Percentiles rank a stretch among this genome's conserved stretches.
Conservation (phyloP, 2,329 filamentous ascomycete species). For the Aspergillus candidus region DNA sequence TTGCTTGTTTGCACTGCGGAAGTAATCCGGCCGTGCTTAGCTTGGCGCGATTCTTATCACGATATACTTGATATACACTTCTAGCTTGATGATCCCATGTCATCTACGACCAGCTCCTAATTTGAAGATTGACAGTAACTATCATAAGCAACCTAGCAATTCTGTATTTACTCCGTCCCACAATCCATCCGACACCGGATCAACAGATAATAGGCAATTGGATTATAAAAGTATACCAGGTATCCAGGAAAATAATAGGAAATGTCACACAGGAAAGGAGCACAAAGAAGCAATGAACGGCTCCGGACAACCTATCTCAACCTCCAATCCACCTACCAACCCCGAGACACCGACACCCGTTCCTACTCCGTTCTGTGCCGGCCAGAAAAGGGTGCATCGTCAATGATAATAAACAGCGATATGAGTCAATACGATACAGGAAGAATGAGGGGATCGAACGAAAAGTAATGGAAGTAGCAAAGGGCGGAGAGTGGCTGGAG, state of each 20-base stretch:
- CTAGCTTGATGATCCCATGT: no score
- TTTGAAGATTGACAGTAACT: no score
- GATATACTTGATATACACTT: not conserved
- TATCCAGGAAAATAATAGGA: constrained; percentile 15
- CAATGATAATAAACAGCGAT: constrained; percentile 15
- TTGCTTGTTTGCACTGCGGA: constrained; percentile 17
- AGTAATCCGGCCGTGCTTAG: not conserved
- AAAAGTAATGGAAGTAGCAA: not conserved
- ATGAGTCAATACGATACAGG: constrained; percentile 18
- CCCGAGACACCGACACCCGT: constrained; percentile 5
- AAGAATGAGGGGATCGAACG: constrained; percentile 11
- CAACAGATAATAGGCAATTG: constrained; percentile 9
- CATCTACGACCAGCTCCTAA: no score
- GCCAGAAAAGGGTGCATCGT: constrained; percentile 11
- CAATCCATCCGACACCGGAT: constrained; percentile 1
- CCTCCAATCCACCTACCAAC: constrained; percentile 11
- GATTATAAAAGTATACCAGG: constrained; percentile 18
- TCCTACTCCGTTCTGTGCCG: constrained; percentile 8
- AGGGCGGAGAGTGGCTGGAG: not conserved
- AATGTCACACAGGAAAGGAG: constrained; percentile 11
- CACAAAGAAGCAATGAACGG: constrained; percentile 5
- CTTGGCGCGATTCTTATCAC: not conserved
- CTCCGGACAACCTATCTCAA: constrained; percentile 7
- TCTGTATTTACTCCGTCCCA: no score
- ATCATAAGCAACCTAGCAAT: no score